Percentiles rank a stretch among this genome's conserved stretches.
These are phyloP conservation scores for Protomyces arabidopsidicola DNA, from an alignment of 1,139 yeast genomes.

Conservation along the genomic window DNA sequence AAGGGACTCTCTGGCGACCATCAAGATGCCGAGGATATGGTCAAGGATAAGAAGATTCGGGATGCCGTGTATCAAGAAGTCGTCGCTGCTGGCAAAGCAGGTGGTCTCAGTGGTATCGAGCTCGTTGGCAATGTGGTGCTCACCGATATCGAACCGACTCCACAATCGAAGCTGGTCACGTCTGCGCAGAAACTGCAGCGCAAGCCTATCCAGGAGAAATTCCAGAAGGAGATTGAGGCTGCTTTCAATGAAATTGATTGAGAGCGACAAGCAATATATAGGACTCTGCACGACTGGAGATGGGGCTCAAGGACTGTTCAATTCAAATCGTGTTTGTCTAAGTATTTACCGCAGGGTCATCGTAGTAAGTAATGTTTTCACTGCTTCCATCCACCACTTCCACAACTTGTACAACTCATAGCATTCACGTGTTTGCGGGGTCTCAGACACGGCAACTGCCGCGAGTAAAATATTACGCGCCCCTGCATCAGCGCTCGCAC, in stretches of 20 bases:
- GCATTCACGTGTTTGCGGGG: no score
- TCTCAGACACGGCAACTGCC: no score
- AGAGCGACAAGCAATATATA: constrained; percentile 25
- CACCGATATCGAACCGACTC: constrained; percentile 94
- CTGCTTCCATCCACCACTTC: no score
- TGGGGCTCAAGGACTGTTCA: no score
- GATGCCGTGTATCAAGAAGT: constrained; percentile 57
- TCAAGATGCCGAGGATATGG: constrained; percentile 51
- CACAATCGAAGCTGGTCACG: constrained; percentile 88
- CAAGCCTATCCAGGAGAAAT: constrained; percentile 69
- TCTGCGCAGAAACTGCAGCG: constrained; percentile 96
- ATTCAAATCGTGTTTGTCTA: no score
- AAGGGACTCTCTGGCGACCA: constrained; percentile 49
- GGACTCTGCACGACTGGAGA: no score
- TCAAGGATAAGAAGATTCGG: constrained; percentile 56
- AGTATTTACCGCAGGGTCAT: no score
- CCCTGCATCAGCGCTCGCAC: no score
- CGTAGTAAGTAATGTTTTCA: no score
- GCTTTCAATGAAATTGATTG: constrained; percentile 35
- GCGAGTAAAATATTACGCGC: no score
- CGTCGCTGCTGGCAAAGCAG: constrained; percentile 68
- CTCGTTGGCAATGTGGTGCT: constrained; percentile 72
- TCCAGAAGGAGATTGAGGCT: constrained; percentile 39
- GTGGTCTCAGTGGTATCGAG: constrained; percentile 83
- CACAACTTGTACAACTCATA: no score